These are phyloP conservation scores for Lenzites betulinus DNA, from an alignment of 768 basidiomycete species.

Conservation along the genomic window DNA sequence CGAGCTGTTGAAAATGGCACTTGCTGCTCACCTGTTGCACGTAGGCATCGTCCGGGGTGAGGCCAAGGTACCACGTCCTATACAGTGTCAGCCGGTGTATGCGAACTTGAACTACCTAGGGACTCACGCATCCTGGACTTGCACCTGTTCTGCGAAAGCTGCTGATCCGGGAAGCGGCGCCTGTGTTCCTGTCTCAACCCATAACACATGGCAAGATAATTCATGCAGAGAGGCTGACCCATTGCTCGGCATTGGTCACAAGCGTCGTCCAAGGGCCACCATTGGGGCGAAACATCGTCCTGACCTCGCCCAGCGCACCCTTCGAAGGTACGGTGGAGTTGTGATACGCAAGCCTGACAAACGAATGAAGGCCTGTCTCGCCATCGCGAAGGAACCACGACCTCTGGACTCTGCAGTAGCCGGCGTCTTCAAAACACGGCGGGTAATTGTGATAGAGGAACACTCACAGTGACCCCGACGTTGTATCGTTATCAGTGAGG, in stretches of 20 bases:
- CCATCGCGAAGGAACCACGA: constrained; percentile 33
- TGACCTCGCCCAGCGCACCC: constrained; percentile 29
- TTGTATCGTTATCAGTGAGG: constrained; percentile 29
- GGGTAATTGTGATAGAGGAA: no score
- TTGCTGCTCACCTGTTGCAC: constrained; percentile 22
- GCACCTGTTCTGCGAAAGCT: constrained; percentile 23
- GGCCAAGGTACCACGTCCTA: constrained; percentile 34
- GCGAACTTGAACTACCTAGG: neutral
- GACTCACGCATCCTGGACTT: constrained; percentile 29
- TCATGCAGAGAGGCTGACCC: constrained; percentile 12
- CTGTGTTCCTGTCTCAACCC: neutral
- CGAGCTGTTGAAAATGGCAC: neutral
- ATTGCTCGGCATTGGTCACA: constrained; percentile 32
- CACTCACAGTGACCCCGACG: constrained; percentile 15
- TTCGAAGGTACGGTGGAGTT: constrained; percentile 23
- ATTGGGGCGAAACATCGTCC: constrained; percentile 36
- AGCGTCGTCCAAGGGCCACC: constrained; percentile 29
- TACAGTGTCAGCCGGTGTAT: neutral
- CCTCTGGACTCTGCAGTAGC: constrained; percentile 22
- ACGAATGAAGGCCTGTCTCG: constrained; percentile 32
- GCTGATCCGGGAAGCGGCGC: constrained; percentile 26
- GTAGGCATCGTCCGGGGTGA: constrained; percentile 28
- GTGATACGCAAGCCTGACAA: constrained; percentile 29
- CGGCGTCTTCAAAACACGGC: neutral
- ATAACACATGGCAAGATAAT: no score